phyloP scores from a whole-genome alignment of 176 grass and related monocot species.

The Musa acuminata region DNA sequence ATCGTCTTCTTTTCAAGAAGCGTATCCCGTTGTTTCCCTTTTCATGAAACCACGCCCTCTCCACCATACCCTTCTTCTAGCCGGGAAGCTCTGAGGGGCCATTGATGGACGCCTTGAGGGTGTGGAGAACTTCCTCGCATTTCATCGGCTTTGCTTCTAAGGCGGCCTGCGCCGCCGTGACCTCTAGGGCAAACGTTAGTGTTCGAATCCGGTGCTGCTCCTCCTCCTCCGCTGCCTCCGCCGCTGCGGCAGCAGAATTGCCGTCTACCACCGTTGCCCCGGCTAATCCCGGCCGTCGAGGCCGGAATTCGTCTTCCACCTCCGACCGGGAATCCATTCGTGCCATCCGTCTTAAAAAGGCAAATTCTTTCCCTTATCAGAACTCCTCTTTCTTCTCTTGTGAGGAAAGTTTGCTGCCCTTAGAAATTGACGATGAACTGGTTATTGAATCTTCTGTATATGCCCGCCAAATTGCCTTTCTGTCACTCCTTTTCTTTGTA shows the following conservation, averaged over 20 bases:
- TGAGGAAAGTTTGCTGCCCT: neutral
- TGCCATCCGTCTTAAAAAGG: conserved; percentile 87
- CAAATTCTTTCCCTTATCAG: neutral
- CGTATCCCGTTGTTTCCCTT: too few species aligned
- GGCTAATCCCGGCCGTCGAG: conserved; percentile 31
- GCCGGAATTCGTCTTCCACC: conserved; percentile 54
- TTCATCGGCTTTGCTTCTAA: conserved; percentile 35
- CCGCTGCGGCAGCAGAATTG: neutral
- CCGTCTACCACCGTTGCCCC: conserved; percentile 7
- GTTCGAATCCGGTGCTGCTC: conserved; percentile 29
- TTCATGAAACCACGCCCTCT: too few species aligned
- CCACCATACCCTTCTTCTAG: too few species aligned
- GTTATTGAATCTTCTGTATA: too few species aligned
- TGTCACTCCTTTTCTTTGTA: too few species aligned
- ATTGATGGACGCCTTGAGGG: conserved; percentile 56
- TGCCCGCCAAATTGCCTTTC: too few species aligned
- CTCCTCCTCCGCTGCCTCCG: neutral
- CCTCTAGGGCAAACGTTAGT: conserved; percentile 24
- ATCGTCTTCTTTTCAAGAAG: too few species aligned
- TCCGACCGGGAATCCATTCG: conserved; percentile 93
- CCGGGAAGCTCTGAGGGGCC: neutral
- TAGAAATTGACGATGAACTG: too few species aligned
- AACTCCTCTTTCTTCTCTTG: neutral
- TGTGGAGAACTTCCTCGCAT: conserved; percentile 63
- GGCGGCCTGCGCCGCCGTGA: neutral